These are phyloP conservation scores for Xylaria sp. DNA, from an alignment of 2,329 filamentous ascomycete genomes.

Conservation along the genomic window DNA sequence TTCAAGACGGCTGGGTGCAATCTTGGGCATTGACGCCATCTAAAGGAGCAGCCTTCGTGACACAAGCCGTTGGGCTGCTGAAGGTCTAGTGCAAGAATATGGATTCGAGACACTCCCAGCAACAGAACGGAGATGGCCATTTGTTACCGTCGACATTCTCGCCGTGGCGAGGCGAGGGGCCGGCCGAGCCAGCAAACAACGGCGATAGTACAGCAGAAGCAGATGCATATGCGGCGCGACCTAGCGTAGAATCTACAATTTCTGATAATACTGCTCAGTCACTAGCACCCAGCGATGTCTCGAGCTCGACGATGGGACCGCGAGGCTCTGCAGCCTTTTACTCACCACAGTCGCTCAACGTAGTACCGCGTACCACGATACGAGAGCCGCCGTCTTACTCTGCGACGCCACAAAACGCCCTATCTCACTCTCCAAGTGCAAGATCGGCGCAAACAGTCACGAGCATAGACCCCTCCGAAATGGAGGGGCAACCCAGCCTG, in stretches of 20 bases:
- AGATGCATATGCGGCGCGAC: slow-evolving; percentile 8
- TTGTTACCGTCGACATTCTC: slow-evolving; percentile 44
- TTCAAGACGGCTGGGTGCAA: background rate
- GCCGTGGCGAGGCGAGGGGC: slow-evolving; percentile 34
- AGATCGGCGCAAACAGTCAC: slow-evolving; percentile 27
- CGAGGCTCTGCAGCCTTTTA: slow-evolving; percentile 13
- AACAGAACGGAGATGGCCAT: slow-evolving; percentile 28
- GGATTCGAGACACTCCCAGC: slow-evolving; percentile 10
- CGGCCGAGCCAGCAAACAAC: slow-evolving; percentile 8
- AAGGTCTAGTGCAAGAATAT: slow-evolving; percentile 10
- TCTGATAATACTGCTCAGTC: slow-evolving; percentile 5
- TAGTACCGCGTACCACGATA: slow-evolving; percentile 7
- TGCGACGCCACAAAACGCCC: background rate
- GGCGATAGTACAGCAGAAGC: slow-evolving; percentile 8
- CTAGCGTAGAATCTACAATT: background rate
- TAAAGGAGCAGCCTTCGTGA: background rate
- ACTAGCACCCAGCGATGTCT: slow-evolving; percentile 11
- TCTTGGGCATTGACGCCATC: background rate
- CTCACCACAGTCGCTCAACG: slow-evolving; percentile 22
- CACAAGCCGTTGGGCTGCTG: background rate
- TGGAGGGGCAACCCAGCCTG: slow-evolving; percentile 39
- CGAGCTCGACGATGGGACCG: slow-evolving; percentile 3
- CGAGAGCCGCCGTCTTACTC: slow-evolving; percentile 25
- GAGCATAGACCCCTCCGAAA: slow-evolving; percentile 22
- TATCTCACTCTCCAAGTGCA: slow-evolving; percentile 14